Conservation (phyloP, 768 basidiomycete genomes). For the Tulasnella sp. region DNA sequence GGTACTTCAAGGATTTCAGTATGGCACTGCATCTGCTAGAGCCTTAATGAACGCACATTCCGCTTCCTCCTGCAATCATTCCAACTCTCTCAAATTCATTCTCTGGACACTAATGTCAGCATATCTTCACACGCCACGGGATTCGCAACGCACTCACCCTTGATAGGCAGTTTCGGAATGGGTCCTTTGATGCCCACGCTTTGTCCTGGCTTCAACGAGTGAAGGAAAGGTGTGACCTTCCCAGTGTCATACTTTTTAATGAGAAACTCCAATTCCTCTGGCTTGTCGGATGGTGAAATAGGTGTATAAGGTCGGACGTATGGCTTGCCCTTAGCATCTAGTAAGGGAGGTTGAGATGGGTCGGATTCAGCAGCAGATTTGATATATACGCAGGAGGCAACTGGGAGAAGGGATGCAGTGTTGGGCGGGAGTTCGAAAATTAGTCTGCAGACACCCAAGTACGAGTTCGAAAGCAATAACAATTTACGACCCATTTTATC, state of each 20-base stretch:
- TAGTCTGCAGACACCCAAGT: slow-evolving; percentile 37
- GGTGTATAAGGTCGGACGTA: slow-evolving; percentile 90
- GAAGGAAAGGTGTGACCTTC: slow-evolving; percentile 68
- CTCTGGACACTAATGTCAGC: slow-evolving; percentile 28
- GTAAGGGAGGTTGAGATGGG: slow-evolving; percentile 25
- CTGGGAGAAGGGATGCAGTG: slow-evolving; percentile 62
- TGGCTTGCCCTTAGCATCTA: slow-evolving; percentile 72
- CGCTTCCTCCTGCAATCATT: slow-evolving; percentile 85
- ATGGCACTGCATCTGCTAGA: neutral
- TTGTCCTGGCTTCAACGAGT: slow-evolving; percentile 65
- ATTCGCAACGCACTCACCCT: slow-evolving; percentile 35
- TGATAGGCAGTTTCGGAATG: slow-evolving; percentile 74
- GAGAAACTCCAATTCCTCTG: slow-evolving; percentile 66
- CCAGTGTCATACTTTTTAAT: slow-evolving; percentile 79
- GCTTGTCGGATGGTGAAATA: slow-evolving; percentile 58
- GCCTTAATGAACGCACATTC: slow-evolving; percentile 46
- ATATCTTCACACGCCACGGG: neutral
- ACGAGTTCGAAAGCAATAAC: neutral
- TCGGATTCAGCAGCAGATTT: slow-evolving; percentile 50
- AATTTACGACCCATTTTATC: neutral
- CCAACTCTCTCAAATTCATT: slow-evolving; percentile 79
- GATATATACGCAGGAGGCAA: slow-evolving; percentile 67
- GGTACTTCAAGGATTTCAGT: slow-evolving; percentile 35
- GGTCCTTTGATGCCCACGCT: slow-evolving; percentile 83
- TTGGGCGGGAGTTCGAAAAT: slow-evolving; percentile 69